phyloP scores from a whole-genome alignment of 1,284 basidiomycete species.

The Apiotrichum mycotoxinovorans region DNA sequence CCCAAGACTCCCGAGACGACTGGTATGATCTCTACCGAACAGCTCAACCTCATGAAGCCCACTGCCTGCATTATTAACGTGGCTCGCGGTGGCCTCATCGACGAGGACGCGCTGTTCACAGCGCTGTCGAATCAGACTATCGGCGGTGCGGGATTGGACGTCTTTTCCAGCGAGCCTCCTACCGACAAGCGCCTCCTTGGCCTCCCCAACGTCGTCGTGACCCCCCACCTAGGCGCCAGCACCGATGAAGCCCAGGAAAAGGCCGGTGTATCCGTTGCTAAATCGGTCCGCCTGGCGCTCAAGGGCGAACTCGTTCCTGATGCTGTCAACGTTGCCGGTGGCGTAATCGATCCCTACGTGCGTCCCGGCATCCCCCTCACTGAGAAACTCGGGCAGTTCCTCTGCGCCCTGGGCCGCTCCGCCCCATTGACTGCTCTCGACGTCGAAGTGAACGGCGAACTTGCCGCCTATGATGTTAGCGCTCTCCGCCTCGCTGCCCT shows the following conservation, averaged over 20 bases:
- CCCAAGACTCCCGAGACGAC: conserved; percentile 21
- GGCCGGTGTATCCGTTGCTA: conserved; percentile 9
- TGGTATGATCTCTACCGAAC: conserved; percentile 17
- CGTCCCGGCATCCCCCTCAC: conserved; percentile 8
- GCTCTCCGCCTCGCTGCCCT: conserved; percentile 7
- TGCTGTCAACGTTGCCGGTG: conserved; percentile 11
- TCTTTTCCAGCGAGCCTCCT: conserved; percentile 22
- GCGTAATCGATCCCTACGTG: conserved; percentile 8
- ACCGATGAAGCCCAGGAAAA: conserved; percentile 17
- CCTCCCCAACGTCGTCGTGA: conserved; percentile 14
- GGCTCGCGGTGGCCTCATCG: conserved; percentile 31
- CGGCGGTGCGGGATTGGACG: conserved; percentile 24
- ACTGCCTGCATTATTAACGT: conserved; percentile 31
- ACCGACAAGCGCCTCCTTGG: conserved; percentile 3
- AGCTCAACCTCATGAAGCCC: conserved; percentile 23
- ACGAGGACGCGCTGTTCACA: conserved; percentile 25
- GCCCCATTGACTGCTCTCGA: conserved; percentile 4
- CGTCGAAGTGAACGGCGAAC: conserved; percentile 11
- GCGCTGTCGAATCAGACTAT: conserved; percentile 23
- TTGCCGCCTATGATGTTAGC: neutral
- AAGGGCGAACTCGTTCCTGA: conserved; percentile 10
- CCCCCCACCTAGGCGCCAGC: conserved; percentile 13
- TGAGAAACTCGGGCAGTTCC: conserved; percentile 14
- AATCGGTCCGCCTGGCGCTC: conserved; percentile 8
- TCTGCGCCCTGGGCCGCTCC: conserved; percentile 3